phyloP scores from a whole-genome alignment of 768 basidiomycete genomes.

The Epithele typhae region DNA sequence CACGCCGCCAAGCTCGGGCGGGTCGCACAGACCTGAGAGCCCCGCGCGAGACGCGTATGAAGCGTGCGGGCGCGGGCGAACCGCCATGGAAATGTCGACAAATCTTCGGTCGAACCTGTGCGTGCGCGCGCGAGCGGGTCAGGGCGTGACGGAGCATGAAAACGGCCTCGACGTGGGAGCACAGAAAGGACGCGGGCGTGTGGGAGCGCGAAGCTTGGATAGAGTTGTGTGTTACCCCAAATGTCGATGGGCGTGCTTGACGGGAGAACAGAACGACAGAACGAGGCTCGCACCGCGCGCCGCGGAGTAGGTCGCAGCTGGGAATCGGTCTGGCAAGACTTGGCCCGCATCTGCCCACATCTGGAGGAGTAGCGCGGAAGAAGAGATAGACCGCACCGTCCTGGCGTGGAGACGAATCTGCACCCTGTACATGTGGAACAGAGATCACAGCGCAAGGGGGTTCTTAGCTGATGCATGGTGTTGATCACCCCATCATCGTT shows the following conservation, averaged over 20 bases:
- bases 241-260: constrained; percentile 2
- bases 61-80: constrained; percentile 11
- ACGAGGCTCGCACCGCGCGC: neutral
- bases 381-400: no score
- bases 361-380: no score
- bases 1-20: no score
- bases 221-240: constrained; percentile 11
- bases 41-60: no score
- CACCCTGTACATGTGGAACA: no score
- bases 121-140: neutral
- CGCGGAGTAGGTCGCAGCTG: neutral
- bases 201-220: constrained; percentile 11
- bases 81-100: constrained; percentile 14
- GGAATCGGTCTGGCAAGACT: neutral
- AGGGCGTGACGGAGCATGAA: constrained; percentile 6
- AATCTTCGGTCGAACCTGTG: constrained; percentile 10
- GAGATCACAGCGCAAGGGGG: no score
- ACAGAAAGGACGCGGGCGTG: neutral
- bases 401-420: no score
- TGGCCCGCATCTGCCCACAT: no score
- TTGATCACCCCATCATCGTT: neutral
- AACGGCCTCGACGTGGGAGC: constrained; percentile 4
- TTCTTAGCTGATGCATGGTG: neutral
- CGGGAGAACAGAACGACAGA: neutral
- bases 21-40: no score